Conservation (phyloP, 768 basidiomycete species). For the Auricularia heimuer region DNA sequence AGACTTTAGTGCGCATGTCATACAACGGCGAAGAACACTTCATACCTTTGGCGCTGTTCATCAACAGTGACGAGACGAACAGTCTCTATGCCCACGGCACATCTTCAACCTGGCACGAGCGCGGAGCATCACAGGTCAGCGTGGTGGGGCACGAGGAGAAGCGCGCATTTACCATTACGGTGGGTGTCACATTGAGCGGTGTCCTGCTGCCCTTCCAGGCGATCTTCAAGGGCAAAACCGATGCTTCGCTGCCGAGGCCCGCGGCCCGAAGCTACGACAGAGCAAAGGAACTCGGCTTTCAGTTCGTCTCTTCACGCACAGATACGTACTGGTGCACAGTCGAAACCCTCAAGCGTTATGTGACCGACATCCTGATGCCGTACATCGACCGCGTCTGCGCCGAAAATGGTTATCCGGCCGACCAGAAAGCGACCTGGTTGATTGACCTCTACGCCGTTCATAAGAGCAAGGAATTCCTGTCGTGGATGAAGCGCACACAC, state of each 20-base stretch:
- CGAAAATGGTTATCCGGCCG: neutral
- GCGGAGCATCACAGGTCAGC: conserved; percentile 26
- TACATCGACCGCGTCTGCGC: conserved; percentile 1
- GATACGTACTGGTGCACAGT: conserved; percentile 4
- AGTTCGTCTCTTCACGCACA: conserved; percentile 17
- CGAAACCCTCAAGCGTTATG: neutral
- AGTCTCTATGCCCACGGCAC: conserved; percentile 17
- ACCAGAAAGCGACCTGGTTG: conserved; percentile 15
- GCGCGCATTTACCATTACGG: conserved; percentile 30
- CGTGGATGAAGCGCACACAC: conserved; percentile 20
- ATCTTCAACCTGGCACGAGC: conserved; percentile 21
- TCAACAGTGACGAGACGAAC: conserved; percentile 32
- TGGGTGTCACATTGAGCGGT: conserved; percentile 23
- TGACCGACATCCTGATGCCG: neutral
- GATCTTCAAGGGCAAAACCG: conserved; percentile 25
- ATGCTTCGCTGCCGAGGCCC: conserved; percentile 15
- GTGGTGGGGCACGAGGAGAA: conserved; percentile 30
- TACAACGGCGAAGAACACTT: conserved; percentile 16
- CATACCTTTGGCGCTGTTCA: conserved; percentile 15
- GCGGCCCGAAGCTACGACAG: conserved; percentile 14
- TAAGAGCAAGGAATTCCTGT: conserved; percentile 22
- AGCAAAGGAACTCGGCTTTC: conserved; percentile 14
- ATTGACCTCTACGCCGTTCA: conserved; percentile 28
- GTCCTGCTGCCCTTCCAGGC: conserved; percentile 28
- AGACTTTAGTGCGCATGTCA: no score